Conservation (phyloP, 2,329 filamentous ascomycete genomes). For the Zymoseptoria tritici region DNA sequence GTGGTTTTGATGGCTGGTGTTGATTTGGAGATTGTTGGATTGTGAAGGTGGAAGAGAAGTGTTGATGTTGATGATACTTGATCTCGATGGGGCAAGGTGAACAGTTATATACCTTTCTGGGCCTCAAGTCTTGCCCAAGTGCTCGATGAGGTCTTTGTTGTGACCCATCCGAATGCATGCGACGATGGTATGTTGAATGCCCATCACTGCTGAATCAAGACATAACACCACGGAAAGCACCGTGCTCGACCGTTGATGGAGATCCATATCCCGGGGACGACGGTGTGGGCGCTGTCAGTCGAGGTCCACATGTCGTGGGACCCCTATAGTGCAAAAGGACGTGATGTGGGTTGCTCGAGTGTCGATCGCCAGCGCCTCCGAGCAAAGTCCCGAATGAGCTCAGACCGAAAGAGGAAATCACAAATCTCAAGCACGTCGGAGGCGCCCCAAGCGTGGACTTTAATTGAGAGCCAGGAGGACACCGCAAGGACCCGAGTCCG, state of each 20-base stretch:
- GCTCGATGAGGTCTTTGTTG: background rate
- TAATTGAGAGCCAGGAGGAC: background rate
- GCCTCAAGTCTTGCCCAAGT: background rate
- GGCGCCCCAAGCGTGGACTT: background rate
- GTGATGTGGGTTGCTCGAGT: background rate
- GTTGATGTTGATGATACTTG: background rate
- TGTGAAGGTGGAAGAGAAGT: background rate
- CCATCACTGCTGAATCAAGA: background rate
- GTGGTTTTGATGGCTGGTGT: background rate
- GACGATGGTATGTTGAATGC: background rate
- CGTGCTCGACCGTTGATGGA: background rate
- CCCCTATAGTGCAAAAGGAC: background rate
- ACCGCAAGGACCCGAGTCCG: background rate
- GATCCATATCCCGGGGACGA: background rate
- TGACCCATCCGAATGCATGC: background rate
- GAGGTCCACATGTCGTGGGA: background rate
- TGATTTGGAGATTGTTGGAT: background rate
- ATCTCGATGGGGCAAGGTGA: background rate
- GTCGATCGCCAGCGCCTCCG: background rate
- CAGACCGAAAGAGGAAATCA: background rate
- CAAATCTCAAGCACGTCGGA: background rate
- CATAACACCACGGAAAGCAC: background rate
- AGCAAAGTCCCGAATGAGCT: background rate
- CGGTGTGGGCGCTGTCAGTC: background rate
- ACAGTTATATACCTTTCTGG: background rate